Percentiles rank a stretch among this genome's conserved stretches.
Conservation (phyloP, 129 eudicot species). For the Tagetes erecta region DNA sequence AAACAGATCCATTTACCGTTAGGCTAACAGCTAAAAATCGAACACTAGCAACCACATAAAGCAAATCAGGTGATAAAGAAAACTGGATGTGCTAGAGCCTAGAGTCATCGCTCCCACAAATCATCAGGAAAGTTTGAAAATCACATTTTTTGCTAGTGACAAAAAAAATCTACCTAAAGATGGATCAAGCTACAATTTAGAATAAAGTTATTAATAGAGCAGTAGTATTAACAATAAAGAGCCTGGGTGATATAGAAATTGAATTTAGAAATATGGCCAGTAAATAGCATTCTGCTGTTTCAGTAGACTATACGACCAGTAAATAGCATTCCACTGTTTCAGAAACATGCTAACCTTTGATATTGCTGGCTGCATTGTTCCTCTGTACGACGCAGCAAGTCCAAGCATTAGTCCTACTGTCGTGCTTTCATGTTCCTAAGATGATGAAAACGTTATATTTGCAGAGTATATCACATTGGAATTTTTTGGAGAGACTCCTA, state of each 20-base stretch:
- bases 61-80: background rate
- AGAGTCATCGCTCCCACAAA: background rate
- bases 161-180: background rate
- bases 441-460: slow-evolving; percentile 11
- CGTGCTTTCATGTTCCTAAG: slow-evolving; percentile 91
- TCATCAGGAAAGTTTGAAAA: background rate
- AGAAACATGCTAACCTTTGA: slow-evolving; percentile 58
- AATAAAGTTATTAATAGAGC: background rate
- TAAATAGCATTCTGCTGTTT: background rate
- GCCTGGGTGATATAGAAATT: background rate
- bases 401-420: slow-evolving; percentile 98
- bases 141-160: background rate
- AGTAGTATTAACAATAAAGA: slow-evolving; percentile 11
- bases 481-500: background rate
- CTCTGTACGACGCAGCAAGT: slow-evolving; percentile 96
- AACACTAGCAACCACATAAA: slow-evolving; percentile 4
- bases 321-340: background rate
- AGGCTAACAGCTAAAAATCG: slow-evolving; percentile 7
- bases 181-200: background rate
- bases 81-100: background rate
- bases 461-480: background rate
- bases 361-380: slow-evolving; percentile 94
- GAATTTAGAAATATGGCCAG: background rate
- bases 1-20: slow-evolving; percentile 9
- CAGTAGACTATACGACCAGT: background rate